These are phyloP conservation scores for Royoungia palumana DNA, from an alignment of 768 basidiomycete genomes.

Conservation along the genomic window DNA sequence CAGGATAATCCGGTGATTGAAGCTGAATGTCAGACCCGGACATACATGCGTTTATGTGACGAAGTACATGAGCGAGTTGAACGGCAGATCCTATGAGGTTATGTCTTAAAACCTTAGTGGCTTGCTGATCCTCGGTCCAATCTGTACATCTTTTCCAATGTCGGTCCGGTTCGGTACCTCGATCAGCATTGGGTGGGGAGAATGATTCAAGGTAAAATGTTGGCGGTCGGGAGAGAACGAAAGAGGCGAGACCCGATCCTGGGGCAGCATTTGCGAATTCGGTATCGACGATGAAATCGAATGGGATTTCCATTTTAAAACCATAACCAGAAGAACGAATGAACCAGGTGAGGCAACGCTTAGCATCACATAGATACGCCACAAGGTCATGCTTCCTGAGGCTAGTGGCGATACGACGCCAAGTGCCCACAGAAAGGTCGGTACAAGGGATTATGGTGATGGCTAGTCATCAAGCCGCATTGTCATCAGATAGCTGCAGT, in stretches of 20 bases:
- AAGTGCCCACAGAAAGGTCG: constrained; percentile 71
- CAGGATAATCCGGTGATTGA: constrained; percentile 36
- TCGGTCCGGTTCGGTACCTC: constrained; percentile 30
- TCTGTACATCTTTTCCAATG: constrained; percentile 66
- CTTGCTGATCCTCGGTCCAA: constrained; percentile 76
- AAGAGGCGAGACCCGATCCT: constrained; percentile 56
- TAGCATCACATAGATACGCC: constrained; percentile 69
- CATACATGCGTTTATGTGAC: constrained; percentile 38
- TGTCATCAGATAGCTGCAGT: background rate
- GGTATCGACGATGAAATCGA: constrained; percentile 55
- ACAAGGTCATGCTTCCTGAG: constrained; percentile 61
- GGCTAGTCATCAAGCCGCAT: constrained; percentile 37
- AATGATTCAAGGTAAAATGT: constrained; percentile 62
- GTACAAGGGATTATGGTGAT: constrained; percentile 75
- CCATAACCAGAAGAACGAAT: constrained; percentile 67
- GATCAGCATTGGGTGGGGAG: constrained; percentile 27
- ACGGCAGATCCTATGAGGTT: constrained; percentile 60
- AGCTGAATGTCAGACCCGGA: constrained; percentile 35
- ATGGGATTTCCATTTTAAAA: constrained; percentile 85
- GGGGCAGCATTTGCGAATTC: constrained; percentile 54
- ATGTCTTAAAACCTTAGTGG: constrained; percentile 60
- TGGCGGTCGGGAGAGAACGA: constrained; percentile 65
- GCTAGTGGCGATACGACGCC: constrained; percentile 67
- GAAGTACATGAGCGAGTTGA: constrained; percentile 56
- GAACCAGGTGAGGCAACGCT: constrained; percentile 73